Base-by-base conservation (phyloP, 805 yeast genomes). In the Nakazawaea laoshanensis region DNA sequence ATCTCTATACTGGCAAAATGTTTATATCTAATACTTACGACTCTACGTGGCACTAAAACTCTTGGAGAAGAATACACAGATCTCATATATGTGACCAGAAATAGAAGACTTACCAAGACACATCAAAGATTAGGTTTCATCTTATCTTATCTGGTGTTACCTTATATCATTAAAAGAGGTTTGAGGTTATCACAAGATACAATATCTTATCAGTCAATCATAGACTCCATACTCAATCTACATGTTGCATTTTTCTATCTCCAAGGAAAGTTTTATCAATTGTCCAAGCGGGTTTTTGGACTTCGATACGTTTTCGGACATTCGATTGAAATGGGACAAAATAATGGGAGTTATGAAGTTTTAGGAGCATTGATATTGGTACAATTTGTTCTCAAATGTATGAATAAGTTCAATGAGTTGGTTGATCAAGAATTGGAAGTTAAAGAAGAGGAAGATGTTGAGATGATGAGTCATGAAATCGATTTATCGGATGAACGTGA, bases 21-120 rank as follows among this genome's bases (percentile, higher is more conserved):
- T 1, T 27, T 78, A 1, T 89, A 89, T 49, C 60, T 85, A n/a
- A 53, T 67, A 2, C 56, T 84, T 15, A 89, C 96, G 0, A 88
- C 96, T 0, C 56, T 81, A 10, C 38, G 72, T 4, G 89, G 89
- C 0, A 71, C 83, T 2, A 65, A 89, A 34, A 89, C 97, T 0
- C 57, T 92, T 18, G 98, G 98, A 1, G 97, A 89, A 50, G 96
- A 89, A 55, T 89, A 89, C 54, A 87, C 87, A 10, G 95, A 89
- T 52, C 57, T 85, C 35, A 55, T 74, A 6, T 80, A 82, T 47
- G 85, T 81, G 5, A 61, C 59, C 24, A 57, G 70, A 32, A 52
- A 53, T 22, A 63, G 45, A 13, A 47, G 57, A 26, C 51, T 80
- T 5, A 80, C 83, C 1, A 43, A 42, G 25, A 9, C 43, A 4